Conservation (phyloP, 176 grass and related monocot genomes). For the Urochloa ruziziensis region DNA sequence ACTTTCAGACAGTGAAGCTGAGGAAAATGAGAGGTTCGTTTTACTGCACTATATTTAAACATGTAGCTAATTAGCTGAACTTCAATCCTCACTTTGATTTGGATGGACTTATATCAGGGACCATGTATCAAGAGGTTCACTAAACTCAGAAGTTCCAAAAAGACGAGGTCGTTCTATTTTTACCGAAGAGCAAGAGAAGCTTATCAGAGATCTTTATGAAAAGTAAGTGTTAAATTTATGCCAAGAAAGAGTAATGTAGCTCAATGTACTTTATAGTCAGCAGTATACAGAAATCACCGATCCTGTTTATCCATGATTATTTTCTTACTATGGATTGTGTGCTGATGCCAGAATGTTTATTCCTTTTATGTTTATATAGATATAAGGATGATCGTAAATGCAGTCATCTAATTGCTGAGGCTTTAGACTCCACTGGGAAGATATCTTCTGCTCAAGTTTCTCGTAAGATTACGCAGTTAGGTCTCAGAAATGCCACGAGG, state of each 20-base stretch:
- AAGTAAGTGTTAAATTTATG: slow-evolving; percentile 59
- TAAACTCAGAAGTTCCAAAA: slow-evolving; percentile 44
- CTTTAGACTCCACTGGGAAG: slow-evolving; percentile 74
- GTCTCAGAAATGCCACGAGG: slow-evolving; percentile 56
- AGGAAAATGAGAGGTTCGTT: slow-evolving; percentile 57
- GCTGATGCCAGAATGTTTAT: slow-evolving; percentile 27
- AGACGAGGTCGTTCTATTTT: slow-evolving; percentile 55
- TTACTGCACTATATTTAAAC: slow-evolving; percentile 22
- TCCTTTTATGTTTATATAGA: slow-evolving; percentile 54
- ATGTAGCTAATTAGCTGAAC: slow-evolving; percentile 18
- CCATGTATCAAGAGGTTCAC: slow-evolving; percentile 34
- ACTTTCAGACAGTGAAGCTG: slow-evolving; percentile 50
- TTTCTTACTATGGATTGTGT: slow-evolving; percentile 13
- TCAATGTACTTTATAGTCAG: slow-evolving; percentile 1
- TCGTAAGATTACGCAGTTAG: slow-evolving; percentile 81
- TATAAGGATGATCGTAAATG: slow-evolving; percentile 79
- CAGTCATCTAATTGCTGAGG: slow-evolving; percentile 72
- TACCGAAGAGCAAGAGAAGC: slow-evolving; percentile 64
- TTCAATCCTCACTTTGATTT: slow-evolving; percentile 33
- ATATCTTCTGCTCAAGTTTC: slow-evolving; percentile 76
- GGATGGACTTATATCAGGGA: slow-evolving; percentile 40
- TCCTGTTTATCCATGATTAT: not conserved
- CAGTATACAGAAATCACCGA: not conserved
- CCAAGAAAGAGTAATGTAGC: slow-evolving; percentile 2
- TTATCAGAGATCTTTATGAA: slow-evolving; percentile 63